Evolutionary conservation across 1,284 basidiomycete species (phyloP), one percentile per base, ranked within the genome.

Genomic region (Cystobasidium pallidum): DNA sequence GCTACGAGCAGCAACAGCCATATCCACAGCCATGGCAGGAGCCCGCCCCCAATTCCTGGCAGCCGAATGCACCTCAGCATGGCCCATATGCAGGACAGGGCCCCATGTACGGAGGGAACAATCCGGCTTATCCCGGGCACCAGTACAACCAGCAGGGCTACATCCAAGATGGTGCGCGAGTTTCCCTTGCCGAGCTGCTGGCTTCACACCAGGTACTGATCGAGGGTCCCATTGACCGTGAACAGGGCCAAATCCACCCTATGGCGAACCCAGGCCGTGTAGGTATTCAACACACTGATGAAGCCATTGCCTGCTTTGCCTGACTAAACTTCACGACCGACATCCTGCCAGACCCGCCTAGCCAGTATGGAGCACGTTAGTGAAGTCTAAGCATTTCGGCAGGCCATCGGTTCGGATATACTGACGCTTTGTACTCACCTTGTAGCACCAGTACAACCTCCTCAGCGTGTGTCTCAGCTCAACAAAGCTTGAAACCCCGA

Each of bases 341-440:
- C n/a, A n/a, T n/a, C n/a, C n/a, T n/a, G n/a, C n/a, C 68, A 71
- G 68, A 71, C 30, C 73, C 54, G 15, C 72, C 73, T 3, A 52
- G 61, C 28, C 75, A 75, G 49, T 43, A 51, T 26, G 43, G 39
- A 11, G 49, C 30, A 34, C 58, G 58, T 67, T 28, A 51, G 64
- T 61, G 64, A 34, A 45, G 52, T 19, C 36, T 8, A 47, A 32
- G 61, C 28, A 51, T 19, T 3, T 51, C n/a, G 34, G 51, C 45
- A 21, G n/a, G 24, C 21, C 17, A 45, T 32, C n/a, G 43, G 55
- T 15, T 36, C n/a, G 19, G 13, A 32, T 36, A 45, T 8, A 62
- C 64, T 57, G 36, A 66, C 49, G 30, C 4, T 10, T 39, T 6
- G 7, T 7, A 57, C 17, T 1, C 39, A 3, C 45, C 7, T 32